phyloP scores from a whole-genome alignment of 352 stramenopile species.

The Plasmopara viticola region DNA sequence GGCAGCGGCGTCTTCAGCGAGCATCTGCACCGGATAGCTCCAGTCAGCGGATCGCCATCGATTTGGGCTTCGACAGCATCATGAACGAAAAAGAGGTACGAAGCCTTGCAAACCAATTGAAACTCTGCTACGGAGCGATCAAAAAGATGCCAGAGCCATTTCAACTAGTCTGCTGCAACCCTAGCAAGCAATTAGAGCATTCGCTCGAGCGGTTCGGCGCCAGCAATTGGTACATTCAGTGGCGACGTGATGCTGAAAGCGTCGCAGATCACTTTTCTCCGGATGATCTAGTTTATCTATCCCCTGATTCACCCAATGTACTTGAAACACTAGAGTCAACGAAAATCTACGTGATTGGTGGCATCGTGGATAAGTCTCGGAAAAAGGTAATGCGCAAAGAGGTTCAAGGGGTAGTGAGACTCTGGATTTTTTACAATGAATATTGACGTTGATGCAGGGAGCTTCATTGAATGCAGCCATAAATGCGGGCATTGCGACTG shows the following conservation, averaged over 20 bases:
- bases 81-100: conserved; percentile 81
- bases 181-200: conserved; percentile 35
- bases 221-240: conserved; percentile 54
- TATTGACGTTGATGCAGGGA: conserved; percentile 21
- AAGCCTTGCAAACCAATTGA: conserved; percentile 71
- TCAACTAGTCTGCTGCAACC: conserved; percentile 54
- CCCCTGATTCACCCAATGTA: conserved; percentile 63
- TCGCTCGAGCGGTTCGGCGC: conserved; percentile 60
- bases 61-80: conserved; percentile 69
- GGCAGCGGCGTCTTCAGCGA: conserved; percentile 25
- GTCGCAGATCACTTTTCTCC: conserved; percentile 33
- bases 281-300: conserved; percentile 62
- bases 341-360: conserved; percentile 78
- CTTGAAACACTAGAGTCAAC: conserved; percentile 44
- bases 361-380: conserved; percentile 74
- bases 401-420: neutral
- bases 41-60: conserved; percentile 48
- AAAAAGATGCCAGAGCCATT: conserved; percentile 66
- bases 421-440: neutral
- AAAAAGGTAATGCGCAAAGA: conserved; percentile 37
- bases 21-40: conserved; percentile 14
- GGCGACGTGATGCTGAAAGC: conserved; percentile 27
- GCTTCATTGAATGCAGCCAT: conserved; percentile 49
- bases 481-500: conserved; percentile 41
- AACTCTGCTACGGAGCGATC: conserved; percentile 59